These are phyloP conservation scores for Cytospora schulzeri DNA, from an alignment of 2,329 filamentous ascomycete species.

Conservation along the genomic window DNA sequence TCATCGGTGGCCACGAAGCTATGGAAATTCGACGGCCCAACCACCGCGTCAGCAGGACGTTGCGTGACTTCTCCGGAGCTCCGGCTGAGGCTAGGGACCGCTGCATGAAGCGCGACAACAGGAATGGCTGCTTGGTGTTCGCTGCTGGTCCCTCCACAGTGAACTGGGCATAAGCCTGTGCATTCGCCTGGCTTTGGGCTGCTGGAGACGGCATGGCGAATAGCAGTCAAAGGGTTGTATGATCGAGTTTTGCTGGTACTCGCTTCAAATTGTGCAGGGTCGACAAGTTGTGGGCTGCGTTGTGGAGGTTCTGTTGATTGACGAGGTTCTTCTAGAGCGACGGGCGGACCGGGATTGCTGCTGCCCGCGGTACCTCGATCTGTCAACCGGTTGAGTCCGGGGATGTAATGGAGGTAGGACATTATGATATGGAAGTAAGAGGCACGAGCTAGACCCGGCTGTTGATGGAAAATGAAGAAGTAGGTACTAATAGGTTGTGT, in stretches of 20 bases:
- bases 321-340: constrained; percentile 5
- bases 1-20: constrained; percentile 22
- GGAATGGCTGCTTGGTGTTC: not conserved
- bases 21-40: constrained; percentile 9
- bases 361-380: not conserved
- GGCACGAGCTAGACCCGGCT: not conserved
- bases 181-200: constrained; percentile 1
- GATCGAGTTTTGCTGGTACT: not conserved
- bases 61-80: not conserved
- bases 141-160: not conserved
- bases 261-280: not conserved
- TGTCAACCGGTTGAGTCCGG: not conserved
- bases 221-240: not conserved
- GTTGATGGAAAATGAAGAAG: constrained; percentile 1
- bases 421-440: not conserved
- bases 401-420: not conserved
- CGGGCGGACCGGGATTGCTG: not conserved
- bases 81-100: not conserved
- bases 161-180: not conserved
- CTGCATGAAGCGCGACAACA: not conserved
- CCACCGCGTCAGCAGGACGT: not conserved
- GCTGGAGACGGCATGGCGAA: not conserved
- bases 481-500: not conserved
- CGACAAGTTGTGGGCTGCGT: not conserved
- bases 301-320: not conserved